Evolutionary conservation across 2,329 filamentous ascomycete genomes (phyloP), one percentile per base, ranked within the genome.

Genomic region (Apiospora arundinis): DNA sequence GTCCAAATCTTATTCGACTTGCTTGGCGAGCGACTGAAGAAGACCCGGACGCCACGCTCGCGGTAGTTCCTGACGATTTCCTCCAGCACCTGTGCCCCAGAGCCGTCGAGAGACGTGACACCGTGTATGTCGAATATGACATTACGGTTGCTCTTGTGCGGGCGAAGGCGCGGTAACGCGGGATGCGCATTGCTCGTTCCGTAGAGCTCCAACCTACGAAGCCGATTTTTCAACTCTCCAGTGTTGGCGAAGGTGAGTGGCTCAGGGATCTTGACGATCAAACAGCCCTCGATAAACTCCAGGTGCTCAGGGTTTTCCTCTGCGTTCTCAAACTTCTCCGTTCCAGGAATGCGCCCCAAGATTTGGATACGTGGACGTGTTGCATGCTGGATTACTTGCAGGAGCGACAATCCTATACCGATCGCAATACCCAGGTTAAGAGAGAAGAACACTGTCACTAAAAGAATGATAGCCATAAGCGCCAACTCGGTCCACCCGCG

Each of bases 231-330:
- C 63, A 99, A 85, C 76, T 96, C 93, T 66, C 95, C 96, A 0
- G 96, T 98, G 80, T 99, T 99, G 78, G 95, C 95, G 80, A 99
- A 99, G 0, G 95, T 98, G 68, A 99, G 85, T 0, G 96, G 96
- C 79, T 99, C 96, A 0, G 96, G 95, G 70, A 99, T 98, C 85
- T 98, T 98, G 77, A 98, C 94, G 72, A 99, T 97, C 12, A 99
- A 85, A 73, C 93, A 97, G 21, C 95, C 94, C 74, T 98, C 95
- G 69, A 98, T 89, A 77, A 97, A 95, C 80, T 98, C 95, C 3
- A 98, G 86, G 40, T 88, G 87, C 63, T 92, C 90, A 0, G 92
- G 89, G 70, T 93, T 89, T 0, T 92, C 84, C 77, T 92, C 95
- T 1, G 95, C 95, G 77, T 97, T 97, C 74, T 95, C 93, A 77